phyloP scores from a whole-genome alignment of 306 rosid species.

The Rosa persica region DNA sequence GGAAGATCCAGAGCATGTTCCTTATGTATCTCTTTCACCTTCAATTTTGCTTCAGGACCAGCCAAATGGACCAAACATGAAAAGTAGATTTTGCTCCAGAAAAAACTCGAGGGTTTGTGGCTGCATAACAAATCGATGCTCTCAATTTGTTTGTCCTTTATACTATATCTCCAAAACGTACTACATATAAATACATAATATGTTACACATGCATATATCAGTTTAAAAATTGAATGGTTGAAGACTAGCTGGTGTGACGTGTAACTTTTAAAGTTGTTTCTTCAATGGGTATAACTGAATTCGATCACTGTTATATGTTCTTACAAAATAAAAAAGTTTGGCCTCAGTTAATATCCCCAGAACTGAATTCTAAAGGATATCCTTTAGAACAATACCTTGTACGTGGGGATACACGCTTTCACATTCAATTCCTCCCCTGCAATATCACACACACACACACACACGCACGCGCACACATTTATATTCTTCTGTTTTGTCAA shows the following conservation, averaged over 20 bases:
- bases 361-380: slow-evolving; percentile 11
- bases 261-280: too few relatives aligned
- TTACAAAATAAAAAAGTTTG: neutral
- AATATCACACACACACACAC: neutral
- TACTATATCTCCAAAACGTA: neutral
- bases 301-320: too few relatives aligned
- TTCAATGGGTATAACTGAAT: too few relatives aligned
- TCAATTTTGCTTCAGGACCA: slow-evolving; percentile 13
- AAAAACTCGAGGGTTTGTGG: neutral
- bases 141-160: neutral
- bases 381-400: neutral
- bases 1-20: slow-evolving; percentile 26
- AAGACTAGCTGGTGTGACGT: too few relatives aligned
- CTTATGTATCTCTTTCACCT: neutral
- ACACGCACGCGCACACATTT: too few relatives aligned
- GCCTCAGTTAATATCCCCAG: neutral
- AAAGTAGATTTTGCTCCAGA: neutral
- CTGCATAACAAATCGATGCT: neutral
- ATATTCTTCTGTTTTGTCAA: neutral
- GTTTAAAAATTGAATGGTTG: neutral
- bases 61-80: slow-evolving; percentile 4
- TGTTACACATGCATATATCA: neutral
- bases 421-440: neutral
- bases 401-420: neutral
- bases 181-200: neutral